These are phyloP conservation scores for Lactifluus pinguis DNA, from an alignment of 768 basidiomycete species.

Conservation along the genomic window DNA sequence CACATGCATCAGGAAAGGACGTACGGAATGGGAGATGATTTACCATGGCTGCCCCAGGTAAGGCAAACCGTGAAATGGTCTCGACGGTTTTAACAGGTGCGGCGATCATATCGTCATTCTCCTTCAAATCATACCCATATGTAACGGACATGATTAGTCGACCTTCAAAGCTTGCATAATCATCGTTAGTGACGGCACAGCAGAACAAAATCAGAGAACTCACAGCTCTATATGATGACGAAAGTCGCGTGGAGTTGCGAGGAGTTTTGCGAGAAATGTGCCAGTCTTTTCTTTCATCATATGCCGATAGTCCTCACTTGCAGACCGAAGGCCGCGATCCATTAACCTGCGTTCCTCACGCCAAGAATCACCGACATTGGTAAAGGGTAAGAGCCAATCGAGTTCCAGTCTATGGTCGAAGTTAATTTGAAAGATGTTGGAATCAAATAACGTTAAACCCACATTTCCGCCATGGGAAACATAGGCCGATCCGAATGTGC, in stretches of 20 bases:
- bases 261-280: background rate
- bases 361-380: too few species aligned
- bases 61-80: background rate
- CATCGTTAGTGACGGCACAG: background rate
- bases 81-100: background rate
- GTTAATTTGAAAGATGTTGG: too few species aligned
- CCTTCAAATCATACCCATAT: constrained; percentile 2
- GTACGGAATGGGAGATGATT: constrained; percentile 12
- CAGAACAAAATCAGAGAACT: background rate
- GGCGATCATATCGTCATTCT: background rate
- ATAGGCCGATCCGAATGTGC: background rate
- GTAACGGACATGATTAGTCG: background rate
- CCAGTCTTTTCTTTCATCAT: constrained; percentile 2
- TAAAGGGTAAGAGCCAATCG: too few species aligned
- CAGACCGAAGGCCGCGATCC: constrained; percentile 1
- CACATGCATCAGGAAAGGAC: background rate
- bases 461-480: constrained; percentile 4
- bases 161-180: background rate
- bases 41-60: background rate
- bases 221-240: background rate
- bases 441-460: background rate
- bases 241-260: background rate
- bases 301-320: background rate
- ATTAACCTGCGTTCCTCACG: background rate
- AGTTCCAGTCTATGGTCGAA: too few species aligned